A percentile compares a stretch with the other conserved stretches of the same genome.
These are phyloP conservation scores for Boletus pseudo-olivaceus DNA, from an alignment of 768 basidiomycete genomes.

Conservation along the genomic window DNA sequence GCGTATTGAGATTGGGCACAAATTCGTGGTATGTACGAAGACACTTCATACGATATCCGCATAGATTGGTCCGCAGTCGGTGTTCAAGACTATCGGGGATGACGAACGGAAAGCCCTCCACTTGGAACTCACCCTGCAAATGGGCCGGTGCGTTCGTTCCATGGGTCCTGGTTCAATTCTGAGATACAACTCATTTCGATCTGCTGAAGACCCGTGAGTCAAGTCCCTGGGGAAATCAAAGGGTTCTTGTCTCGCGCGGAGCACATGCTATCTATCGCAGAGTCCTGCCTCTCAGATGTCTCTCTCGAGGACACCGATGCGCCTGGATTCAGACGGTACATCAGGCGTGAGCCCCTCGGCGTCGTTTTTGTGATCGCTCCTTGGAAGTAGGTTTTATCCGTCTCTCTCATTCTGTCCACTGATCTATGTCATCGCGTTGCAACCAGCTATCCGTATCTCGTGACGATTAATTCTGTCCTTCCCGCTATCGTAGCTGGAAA, in stretches of 20 bases:
- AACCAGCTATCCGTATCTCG: slow-evolving; percentile 81
- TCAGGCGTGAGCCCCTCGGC: slow-evolving; percentile 81
- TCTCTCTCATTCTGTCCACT: background rate
- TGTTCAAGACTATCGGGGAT: slow-evolving; percentile 41
- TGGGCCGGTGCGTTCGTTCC: slow-evolving; percentile 70
- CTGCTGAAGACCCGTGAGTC: slow-evolving; percentile 65
- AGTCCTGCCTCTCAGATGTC: slow-evolving; percentile 68
- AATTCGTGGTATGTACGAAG: slow-evolving; percentile 57
- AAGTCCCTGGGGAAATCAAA: slow-evolving; percentile 72
- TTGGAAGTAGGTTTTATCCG: slow-evolving; percentile 69
- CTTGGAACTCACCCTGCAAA: slow-evolving; percentile 78
- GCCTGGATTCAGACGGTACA: slow-evolving; percentile 79
- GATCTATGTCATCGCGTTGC: background rate
- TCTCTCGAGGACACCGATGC: slow-evolving; percentile 72
- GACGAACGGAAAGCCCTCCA: slow-evolving; percentile 52
- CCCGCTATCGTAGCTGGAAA: slow-evolving; percentile 92
- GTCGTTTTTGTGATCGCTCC: slow-evolving; percentile 86
- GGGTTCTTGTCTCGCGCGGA: slow-evolving; percentile 79
- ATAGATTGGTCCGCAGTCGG: slow-evolving; percentile 34
- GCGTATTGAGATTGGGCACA: slow-evolving; percentile 65
- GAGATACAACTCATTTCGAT: background rate
- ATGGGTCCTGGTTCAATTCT: background rate
- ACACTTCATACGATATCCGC: background rate
- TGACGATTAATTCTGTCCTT: slow-evolving; percentile 86
- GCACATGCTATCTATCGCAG: slow-evolving; percentile 84